Evolutionary conservation across 352 stramenopile species (phyloP).

Genomic region (Peronospora belbahrii): DNA sequence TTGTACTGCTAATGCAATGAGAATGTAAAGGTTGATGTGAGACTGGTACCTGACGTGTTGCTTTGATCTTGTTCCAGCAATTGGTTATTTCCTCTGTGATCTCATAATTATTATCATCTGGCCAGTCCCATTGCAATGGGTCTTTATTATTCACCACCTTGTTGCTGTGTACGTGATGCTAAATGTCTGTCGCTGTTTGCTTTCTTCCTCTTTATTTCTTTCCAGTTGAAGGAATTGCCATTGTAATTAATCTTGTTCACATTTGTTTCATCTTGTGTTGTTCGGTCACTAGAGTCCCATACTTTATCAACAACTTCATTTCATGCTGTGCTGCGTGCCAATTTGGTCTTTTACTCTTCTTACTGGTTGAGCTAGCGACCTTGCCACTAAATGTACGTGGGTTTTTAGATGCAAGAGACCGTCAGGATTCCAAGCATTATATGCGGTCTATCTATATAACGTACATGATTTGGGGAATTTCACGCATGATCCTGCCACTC

Average conservation of each 20-base stretch:
- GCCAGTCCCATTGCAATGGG: conserved; percentile 66
- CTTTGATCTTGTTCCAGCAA: conserved; percentile 32
- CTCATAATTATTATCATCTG: conserved; percentile 74
- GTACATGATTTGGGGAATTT: conserved; percentile 69
- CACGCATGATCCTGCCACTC: conserved; percentile 59
- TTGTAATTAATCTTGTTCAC: neutral
- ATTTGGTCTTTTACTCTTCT: conserved; percentile 67
- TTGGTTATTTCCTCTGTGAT: conserved; percentile 76
- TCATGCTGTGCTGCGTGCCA: conserved; percentile 70
- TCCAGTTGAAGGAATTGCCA: no score
- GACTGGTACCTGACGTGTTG: neutral
- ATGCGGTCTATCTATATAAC: conserved; percentile 65
- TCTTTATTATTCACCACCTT: conserved; percentile 75
- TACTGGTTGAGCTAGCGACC: conserved; percentile 75
- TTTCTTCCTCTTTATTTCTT: neutral
- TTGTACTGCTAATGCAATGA: neutral
- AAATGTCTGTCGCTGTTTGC: no score
- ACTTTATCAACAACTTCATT: conserved; percentile 84
- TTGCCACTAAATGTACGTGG: conserved; percentile 66
- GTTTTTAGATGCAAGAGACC: conserved; percentile 65
- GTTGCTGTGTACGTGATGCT: conserved; percentile 65
- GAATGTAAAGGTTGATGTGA: neutral
- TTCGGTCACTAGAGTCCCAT: conserved; percentile 40
- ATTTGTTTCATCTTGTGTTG: neutral
- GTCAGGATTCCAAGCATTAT: conserved; percentile 54